Evolutionary conservation across 768 basidiomycete genomes (phyloP), one percentile per base, ranked within the genome.

Genomic region (Hygrocybe punicea): DNA sequence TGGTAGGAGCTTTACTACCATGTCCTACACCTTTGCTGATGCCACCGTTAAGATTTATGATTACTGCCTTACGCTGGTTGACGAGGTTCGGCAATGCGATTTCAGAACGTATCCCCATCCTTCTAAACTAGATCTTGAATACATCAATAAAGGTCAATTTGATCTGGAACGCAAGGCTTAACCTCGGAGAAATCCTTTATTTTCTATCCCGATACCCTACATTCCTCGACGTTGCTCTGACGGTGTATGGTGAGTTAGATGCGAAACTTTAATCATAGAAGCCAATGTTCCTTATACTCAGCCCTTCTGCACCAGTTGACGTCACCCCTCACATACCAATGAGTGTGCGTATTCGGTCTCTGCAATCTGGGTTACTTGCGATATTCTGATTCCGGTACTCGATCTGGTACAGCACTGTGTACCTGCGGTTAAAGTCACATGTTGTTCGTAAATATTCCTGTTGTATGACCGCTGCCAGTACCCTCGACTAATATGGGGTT

Each of bases 131-230:
- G n/a, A 4, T n/a, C 4, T 44, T 29, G 4, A 29, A 29, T 36
- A n/a, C 5, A 51, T 29, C 29, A 29, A 29, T 36, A n/a, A 13
- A 51, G 49, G 25, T 51, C 29, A 5, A 33, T 13, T 51, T 29
- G 24, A 51, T 51, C 25, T 51, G 49, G 49, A 24, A 34, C n/a
- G 14, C 49, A 34, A 51, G 16, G 33, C 35, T 51, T 29, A 51
- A 36, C 21, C 14, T 51, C 8, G 33, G 11, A 4, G 33, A 14
- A 5, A 29, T 35, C 14, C 33, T 51, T 2, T 51, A 51, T 21
- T 51, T 51, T 5, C 49, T 51, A 13, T 51, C 49, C 35, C 49
- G 49, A 33, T 51, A 51, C 35, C 49, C 35, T 29, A 29, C 49
- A 3, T 34, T 51, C 49, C 13, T 34, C 13, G 49, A 33, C n/a